Percentiles rank a stretch among this genome's conserved stretches.
Evolutionary conservation across 441 rosid species (phyloP).

Genomic region (Melastoma candidum): DNA sequence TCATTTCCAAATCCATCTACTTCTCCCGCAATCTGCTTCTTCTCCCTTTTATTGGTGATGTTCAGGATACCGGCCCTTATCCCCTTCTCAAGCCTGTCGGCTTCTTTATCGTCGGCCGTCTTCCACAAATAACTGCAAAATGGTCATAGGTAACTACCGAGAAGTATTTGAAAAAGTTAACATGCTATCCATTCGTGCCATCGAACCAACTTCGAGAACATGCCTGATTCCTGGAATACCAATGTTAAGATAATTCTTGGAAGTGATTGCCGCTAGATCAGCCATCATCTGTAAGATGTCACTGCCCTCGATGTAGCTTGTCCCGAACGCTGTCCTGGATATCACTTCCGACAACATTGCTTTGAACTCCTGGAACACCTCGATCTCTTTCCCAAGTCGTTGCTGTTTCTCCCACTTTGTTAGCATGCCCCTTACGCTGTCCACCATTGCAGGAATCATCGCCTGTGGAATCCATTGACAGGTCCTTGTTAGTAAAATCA

Average conservation of each 20-base stretch:
- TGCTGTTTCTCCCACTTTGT: conserved; percentile 1
- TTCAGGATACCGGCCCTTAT: background rate
- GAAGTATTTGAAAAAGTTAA: background rate
- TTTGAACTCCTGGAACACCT: background rate
- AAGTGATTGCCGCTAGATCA: background rate
- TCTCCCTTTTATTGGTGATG: background rate
- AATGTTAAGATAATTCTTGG: background rate
- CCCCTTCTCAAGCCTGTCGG: background rate
- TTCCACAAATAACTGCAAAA: background rate
- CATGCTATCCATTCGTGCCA: background rate
- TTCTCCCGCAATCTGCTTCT: background rate
- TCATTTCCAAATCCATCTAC: background rate
- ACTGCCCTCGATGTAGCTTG: too few species aligned
- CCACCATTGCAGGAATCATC: conserved; percentile 3
- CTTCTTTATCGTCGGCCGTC: background rate
- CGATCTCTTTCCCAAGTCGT: background rate
- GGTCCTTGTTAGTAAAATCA: background rate
- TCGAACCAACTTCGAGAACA: background rate
- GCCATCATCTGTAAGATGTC: background rate
- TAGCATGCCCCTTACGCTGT: background rate
- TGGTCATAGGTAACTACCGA: background rate
- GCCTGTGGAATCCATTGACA: background rate
- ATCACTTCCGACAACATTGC: background rate
- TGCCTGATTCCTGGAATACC: background rate
- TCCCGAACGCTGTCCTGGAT: too few species aligned